A percentile compares a stretch with the other conserved stretches of the same genome.
phyloP scores from a whole-genome alignment of 805 yeast genomes.

The Starmerella potacharoeniae region DNA sequence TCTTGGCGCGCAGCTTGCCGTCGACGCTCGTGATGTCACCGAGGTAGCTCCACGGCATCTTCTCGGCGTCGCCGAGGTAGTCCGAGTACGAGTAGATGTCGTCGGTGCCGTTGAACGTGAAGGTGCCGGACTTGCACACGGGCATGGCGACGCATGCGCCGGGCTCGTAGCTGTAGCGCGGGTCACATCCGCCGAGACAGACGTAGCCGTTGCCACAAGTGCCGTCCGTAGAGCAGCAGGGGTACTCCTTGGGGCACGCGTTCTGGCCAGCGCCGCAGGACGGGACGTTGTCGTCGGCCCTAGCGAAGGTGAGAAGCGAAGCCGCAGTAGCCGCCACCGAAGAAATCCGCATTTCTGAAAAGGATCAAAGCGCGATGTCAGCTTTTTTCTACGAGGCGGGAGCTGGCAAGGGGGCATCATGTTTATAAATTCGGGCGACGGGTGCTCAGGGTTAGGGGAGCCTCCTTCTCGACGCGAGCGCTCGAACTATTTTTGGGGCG shows the following conservation, averaged over 20 bases:
- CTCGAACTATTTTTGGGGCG: neutral
- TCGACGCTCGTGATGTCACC: constrained; percentile 40
- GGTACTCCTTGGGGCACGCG: constrained; percentile 63
- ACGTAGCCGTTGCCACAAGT: constrained; percentile 63
- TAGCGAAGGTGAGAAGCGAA: constrained; percentile 4
- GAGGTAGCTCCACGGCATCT: constrained; percentile 57
- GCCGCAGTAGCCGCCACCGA: constrained; percentile 2
- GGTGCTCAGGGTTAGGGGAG: neutral
- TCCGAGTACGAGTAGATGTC: constrained; percentile 30
- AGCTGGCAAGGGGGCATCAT: neutral
- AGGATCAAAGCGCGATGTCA: neutral
- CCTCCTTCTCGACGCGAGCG: neutral
- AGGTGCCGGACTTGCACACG: constrained; percentile 29
- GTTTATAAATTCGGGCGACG: constrained; percentile 1
- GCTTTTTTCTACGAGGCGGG: neutral
- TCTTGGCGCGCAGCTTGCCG: constrained; percentile 52
- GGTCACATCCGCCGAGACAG: constrained; percentile 85
- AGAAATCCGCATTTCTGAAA: constrained; percentile 5
- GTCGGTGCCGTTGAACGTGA: constrained; percentile 26
- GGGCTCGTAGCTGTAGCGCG: constrained; percentile 50
- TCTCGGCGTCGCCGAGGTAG: constrained; percentile 61
- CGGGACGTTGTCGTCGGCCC: constrained; percentile 15
- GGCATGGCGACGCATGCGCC: constrained; percentile 83
- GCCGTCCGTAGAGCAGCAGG: constrained; percentile 81
- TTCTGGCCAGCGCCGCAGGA: constrained; percentile 23